Percentiles rank a stretch among this genome's conserved stretches.
These are phyloP conservation scores for Boletus pseudo-olivaceus DNA, from an alignment of 768 basidiomycete genomes.

Conservation along the genomic window DNA sequence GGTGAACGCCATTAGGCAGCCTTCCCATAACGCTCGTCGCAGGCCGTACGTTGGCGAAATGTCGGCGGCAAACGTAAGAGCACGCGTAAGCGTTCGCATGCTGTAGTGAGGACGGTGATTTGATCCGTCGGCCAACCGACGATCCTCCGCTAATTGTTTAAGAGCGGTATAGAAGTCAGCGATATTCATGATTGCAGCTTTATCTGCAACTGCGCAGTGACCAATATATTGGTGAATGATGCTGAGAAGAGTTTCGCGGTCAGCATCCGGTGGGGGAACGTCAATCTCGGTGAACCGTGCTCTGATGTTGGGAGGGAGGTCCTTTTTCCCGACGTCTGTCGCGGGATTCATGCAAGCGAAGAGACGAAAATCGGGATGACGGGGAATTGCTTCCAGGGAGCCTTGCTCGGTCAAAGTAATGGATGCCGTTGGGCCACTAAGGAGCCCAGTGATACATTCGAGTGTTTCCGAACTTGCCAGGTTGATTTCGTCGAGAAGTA, in stretches of 20 bases:
- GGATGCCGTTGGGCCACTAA: constrained; percentile 82
- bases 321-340: constrained; percentile 97
- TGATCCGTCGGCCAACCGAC: constrained; percentile 87
- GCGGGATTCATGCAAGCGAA: constrained; percentile 99
- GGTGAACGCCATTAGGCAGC: constrained; percentile 96
- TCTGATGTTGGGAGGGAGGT: constrained; percentile 87
- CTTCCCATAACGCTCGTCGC: constrained; percentile 90
- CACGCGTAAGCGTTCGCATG: constrained; percentile 92
- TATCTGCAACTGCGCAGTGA: constrained; percentile 76
- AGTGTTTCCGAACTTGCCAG: constrained; percentile 91
- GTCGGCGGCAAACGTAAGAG: constrained; percentile 86
- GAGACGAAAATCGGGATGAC: constrained; percentile 92
- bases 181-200: constrained; percentile 82
- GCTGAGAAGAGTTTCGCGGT: constrained; percentile 81
- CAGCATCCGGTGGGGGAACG: constrained; percentile 90
- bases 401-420: constrained; percentile 94
- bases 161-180: constrained; percentile 87
- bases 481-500: constrained; percentile 95
- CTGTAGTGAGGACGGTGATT: constrained; percentile 94
- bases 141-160: constrained; percentile 67
- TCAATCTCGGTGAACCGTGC: constrained; percentile 94
- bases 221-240: constrained; percentile 92
- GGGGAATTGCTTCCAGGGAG: constrained; percentile 80
- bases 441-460: constrained; percentile 85
- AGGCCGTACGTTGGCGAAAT: constrained; percentile 73